Conservation (phyloP, 352 stramenopile genomes). For the Phytophthora agathidicida region DNA sequence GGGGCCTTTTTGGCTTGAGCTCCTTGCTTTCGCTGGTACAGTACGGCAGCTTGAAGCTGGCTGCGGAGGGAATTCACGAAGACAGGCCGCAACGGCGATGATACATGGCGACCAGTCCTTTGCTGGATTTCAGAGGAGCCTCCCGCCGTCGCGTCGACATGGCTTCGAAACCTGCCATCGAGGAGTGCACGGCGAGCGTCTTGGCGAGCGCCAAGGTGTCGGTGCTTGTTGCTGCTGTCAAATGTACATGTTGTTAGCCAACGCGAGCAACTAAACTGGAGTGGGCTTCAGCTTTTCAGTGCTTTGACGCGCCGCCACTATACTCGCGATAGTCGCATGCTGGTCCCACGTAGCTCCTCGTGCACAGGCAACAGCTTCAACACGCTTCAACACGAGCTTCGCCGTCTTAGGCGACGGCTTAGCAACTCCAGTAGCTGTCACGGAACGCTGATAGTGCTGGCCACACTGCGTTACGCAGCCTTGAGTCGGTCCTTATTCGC, state of each 20-base stretch:
- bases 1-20: background rate
- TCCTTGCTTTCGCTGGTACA: conserved; percentile 13
- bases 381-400: background rate
- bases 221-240: background rate
- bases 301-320: conserved; percentile 31
- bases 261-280: background rate
- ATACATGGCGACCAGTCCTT: conserved; percentile 23
- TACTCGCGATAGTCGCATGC: conserved; percentile 31
- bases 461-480: too few relatives aligned
- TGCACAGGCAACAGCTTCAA: conserved; percentile 11
- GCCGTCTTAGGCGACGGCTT: background rate
- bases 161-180: conserved; percentile 22
- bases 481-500: too few relatives aligned
- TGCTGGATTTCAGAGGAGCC: conserved; percentile 13
- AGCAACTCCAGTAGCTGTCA: conserved; percentile 17
- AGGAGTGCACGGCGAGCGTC: conserved; percentile 2
- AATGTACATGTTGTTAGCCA: too few relatives aligned
- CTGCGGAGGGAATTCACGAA: conserved; percentile 28
- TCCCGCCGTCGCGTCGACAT: conserved; percentile 35
- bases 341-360: conserved; percentile 22
- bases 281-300: conserved; percentile 23
- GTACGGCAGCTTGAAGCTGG: conserved; percentile 34
- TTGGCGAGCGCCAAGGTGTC: background rate
- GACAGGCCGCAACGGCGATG: conserved; percentile 7
- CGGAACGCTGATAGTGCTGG: background rate